Conservation (phyloP, 345 rosid genomes). For the Brassica nigra region DNA sequence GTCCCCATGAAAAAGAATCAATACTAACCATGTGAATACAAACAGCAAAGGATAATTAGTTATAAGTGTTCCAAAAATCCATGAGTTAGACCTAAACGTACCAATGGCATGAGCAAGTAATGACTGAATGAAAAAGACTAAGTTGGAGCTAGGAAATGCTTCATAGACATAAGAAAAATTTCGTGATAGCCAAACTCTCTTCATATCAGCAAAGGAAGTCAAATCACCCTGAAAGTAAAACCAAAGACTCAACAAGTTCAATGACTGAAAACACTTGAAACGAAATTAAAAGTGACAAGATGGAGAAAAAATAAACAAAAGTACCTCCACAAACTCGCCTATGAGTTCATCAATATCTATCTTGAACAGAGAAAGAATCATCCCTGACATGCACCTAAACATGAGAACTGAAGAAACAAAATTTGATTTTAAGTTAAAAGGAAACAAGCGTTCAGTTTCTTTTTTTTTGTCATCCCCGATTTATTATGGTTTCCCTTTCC, state of each 20-base stretch:
- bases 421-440: not conserved
- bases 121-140: not conserved
- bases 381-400: not conserved
- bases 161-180: not conserved
- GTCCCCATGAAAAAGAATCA: not conserved
- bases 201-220: not conserved
- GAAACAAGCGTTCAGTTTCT: not conserved
- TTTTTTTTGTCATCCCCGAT: not conserved
- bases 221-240: not conserved
- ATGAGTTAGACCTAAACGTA: not conserved
- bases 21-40: not conserved
- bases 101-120: not conserved
- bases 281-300: not conserved
- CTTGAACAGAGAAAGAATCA: not conserved
- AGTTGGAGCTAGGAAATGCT: not conserved
- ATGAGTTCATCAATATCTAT: not conserved
- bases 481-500: not conserved
- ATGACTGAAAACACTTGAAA: no score
- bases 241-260: no score
- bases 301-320: not conserved
- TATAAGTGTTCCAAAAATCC: not conserved
- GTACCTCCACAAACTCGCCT: not conserved
- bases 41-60: no score
- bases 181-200: not conserved
- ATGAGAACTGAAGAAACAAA: conserved; percentile 6